Evolutionary conservation across 2,329 filamentous ascomycete species (phyloP).

Genomic region (Lasiodiplodia citricola): DNA sequence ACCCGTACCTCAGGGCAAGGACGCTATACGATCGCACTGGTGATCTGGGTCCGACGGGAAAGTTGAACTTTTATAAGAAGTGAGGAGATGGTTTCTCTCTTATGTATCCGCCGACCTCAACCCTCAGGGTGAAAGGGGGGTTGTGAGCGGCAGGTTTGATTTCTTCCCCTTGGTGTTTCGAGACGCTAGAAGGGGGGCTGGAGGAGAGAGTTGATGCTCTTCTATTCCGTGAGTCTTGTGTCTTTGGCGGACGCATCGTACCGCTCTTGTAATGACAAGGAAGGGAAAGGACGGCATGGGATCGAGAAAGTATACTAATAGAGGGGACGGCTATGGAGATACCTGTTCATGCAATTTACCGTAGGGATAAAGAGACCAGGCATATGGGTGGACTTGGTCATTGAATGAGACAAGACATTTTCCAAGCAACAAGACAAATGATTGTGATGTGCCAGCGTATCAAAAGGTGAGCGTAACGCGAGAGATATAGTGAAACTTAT

Average conservation of each 20-base stretch:
- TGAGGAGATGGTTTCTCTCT: conserved; percentile 27
- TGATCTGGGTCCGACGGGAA: conserved; percentile 70
- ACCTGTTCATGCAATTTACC: neutral
- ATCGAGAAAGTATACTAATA: neutral
- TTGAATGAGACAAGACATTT: neutral
- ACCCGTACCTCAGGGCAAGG: conserved; percentile 83
- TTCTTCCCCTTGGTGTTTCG: neutral
- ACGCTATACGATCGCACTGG: conserved; percentile 85
- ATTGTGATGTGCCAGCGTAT: neutral
- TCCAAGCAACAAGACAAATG: neutral
- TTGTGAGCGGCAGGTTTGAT: neutral
- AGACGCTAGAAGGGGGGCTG: neutral
- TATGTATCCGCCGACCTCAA: too few species aligned
- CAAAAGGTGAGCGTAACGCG: neutral
- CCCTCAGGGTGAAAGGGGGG: too few species aligned
- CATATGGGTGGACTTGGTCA: neutral
- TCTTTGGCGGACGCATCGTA: neutral
- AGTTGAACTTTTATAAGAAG: conserved; percentile 71
- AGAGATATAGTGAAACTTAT: too few species aligned
- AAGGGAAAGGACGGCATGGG: neutral
- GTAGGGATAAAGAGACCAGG: neutral
- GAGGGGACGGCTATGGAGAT: neutral
- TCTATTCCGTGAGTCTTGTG: too few species aligned
- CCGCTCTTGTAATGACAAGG: neutral
- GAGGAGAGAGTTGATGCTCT: too few species aligned